Percentiles rank a stretch among this genome's conserved stretches.
Evolutionary conservation across 2,329 filamentous ascomycete genomes (phyloP).

Genomic region (Fusarium tjaetaba): DNA sequence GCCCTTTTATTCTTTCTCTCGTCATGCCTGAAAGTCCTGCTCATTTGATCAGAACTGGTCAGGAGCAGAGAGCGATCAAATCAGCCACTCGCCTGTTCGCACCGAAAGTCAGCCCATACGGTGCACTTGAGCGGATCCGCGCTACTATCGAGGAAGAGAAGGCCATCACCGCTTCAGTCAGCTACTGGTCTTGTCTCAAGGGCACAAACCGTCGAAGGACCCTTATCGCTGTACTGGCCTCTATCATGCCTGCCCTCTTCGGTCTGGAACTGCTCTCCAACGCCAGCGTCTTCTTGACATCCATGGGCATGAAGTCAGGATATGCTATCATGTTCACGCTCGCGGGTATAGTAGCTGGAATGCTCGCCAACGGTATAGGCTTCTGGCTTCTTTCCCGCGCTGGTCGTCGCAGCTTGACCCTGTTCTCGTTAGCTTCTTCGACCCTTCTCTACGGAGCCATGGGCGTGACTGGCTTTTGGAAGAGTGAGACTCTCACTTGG

Average conservation of each 20-base stretch:
- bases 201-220: constrained; percentile 53
- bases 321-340: constrained; percentile 57
- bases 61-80: constrained; percentile 25
- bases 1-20: constrained; percentile 36
- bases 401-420: constrained; percentile 53
- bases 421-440: constrained; percentile 47
- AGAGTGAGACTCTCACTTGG: neutral
- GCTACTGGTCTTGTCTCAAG: constrained; percentile 55
- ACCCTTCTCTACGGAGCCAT: constrained; percentile 55
- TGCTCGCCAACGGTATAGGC: constrained; percentile 55
- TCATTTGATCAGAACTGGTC: constrained; percentile 31
- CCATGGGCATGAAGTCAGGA: constrained; percentile 44
- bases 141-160: constrained; percentile 54
- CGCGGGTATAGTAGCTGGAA: constrained; percentile 55
- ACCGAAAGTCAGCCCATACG: constrained; percentile 24
- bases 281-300: constrained; percentile 52
- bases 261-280: constrained; percentile 55
- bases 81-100: constrained; percentile 36
- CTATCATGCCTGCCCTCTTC: constrained; percentile 54
- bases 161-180: constrained; percentile 39
- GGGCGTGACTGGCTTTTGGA: constrained; percentile 43
- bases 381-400: constrained; percentile 56
- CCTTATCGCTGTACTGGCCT: constrained; percentile 51
- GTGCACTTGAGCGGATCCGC: constrained; percentile 31
- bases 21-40: constrained; percentile 45